Percentiles rank a stretch among this genome's conserved stretches.
These are phyloP conservation scores for Skeletonema tropicum DNA, from an alignment of 108 stramenopile genomes.

Conservation along the genomic window DNA sequence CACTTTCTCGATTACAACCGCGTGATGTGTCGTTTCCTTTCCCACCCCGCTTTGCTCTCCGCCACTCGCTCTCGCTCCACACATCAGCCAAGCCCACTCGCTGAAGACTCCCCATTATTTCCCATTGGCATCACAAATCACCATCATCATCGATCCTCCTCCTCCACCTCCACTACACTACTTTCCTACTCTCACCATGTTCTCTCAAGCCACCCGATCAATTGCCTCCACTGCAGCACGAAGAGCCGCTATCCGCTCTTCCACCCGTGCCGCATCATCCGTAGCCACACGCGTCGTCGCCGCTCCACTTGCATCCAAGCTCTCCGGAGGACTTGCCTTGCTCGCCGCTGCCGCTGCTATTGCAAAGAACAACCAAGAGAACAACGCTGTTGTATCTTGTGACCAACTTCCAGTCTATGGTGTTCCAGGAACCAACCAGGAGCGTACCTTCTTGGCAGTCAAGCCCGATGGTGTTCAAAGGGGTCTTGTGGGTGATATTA, in stretches of 20 bases:
- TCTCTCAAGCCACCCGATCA: slow-evolving; percentile 3
- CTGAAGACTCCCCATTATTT: too few relatives aligned
- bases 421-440: slow-evolving; percentile 79
- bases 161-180: background rate
- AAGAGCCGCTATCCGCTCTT: background rate
- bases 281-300: slow-evolving; percentile 22
- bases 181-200: background rate
- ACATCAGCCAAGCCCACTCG: too few relatives aligned
- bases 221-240: background rate
- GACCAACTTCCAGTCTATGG: slow-evolving; percentile 71
- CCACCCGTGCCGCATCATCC: slow-evolving; percentile 9
- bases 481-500: slow-evolving; percentile 93
- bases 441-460: slow-evolving; percentile 90
- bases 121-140: background rate
- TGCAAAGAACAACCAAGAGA: slow-evolving; percentile 10
- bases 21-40: too few relatives aligned
- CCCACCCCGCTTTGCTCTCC: too few relatives aligned
- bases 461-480: slow-evolving; percentile 98
- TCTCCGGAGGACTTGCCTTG: slow-evolving; percentile 25
- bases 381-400: slow-evolving; percentile 29
- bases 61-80: too few relatives aligned
- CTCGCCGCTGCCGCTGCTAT: slow-evolving; percentile 18
- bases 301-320: slow-evolving; percentile 21
- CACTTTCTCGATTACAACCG: too few relatives aligned
- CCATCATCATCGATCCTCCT: background rate